These are phyloP conservation scores for Simmondsia chinensis DNA, from an alignment of 148 eudicot species.

Conservation along the genomic window DNA sequence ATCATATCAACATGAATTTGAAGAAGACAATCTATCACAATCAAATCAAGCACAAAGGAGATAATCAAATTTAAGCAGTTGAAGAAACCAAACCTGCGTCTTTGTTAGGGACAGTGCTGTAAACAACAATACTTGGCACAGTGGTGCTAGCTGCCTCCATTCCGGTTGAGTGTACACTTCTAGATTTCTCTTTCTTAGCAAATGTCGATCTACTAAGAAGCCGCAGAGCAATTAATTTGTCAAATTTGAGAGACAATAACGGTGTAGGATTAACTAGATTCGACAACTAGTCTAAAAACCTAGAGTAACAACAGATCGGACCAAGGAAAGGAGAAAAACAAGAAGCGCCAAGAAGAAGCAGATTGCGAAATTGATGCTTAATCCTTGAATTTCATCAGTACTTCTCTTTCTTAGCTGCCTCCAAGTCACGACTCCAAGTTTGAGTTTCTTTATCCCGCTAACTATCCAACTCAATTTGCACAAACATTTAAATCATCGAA, in stretches of 20 bases:
- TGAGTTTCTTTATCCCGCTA: too few species aligned
- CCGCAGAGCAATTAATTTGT: not conserved
- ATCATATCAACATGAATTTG: not conserved
- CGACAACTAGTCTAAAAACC: too few species aligned
- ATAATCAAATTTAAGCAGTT: not conserved
- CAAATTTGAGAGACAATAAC: not conserved
- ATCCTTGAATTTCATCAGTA: too few species aligned
- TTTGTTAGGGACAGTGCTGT: constrained; percentile 87
- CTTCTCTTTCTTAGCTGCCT: too few species aligned
- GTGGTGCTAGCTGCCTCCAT: constrained; percentile 47
- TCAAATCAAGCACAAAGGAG: not conserved
- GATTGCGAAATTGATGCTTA: too few species aligned
- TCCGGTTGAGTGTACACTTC: constrained; percentile 23
- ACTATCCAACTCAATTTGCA: too few species aligned
- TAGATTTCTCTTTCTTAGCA: constrained; percentile 21
- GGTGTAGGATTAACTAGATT: too few species aligned
- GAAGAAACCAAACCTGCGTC: constrained; percentile 54
- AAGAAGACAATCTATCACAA: not conserved
- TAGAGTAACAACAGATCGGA: too few species aligned
- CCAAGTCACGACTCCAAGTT: too few species aligned
- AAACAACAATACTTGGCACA: constrained; percentile 92
- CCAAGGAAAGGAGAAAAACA: too few species aligned
- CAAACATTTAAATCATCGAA: too few species aligned
- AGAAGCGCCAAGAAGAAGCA: too few species aligned
- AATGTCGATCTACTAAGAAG: constrained; percentile 34